Conservation (phyloP, 306 rosid genomes). For the Quercus agrifolia region DNA sequence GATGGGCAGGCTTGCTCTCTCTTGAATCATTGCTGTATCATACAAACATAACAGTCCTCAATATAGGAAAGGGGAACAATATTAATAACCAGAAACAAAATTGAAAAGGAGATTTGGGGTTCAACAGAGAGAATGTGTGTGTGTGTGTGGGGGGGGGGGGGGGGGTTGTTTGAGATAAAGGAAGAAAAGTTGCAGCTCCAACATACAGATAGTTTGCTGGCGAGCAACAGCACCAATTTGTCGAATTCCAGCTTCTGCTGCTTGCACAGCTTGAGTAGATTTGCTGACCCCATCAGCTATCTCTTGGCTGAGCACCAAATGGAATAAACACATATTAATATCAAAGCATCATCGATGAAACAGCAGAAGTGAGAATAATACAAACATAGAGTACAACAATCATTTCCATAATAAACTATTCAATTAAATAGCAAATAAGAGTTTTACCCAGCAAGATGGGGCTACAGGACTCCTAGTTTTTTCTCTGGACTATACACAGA, state of each 20-base stretch:
- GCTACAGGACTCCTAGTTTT: background rate
- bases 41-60: conserved; percentile 11
- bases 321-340: background rate
- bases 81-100: background rate
- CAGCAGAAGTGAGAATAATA: background rate
- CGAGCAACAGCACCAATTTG: conserved; percentile 72
- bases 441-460: background rate
- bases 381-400: background rate
- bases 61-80: background rate
- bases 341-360: background rate
- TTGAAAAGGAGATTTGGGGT: background rate
- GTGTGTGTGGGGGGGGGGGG: too few species aligned
- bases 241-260: conserved; percentile 85
- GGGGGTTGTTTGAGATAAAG: background rate
- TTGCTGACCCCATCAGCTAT: conserved; percentile 81
- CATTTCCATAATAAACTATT: background rate
- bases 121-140: too few species aligned
- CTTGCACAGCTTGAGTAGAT: conserved; percentile 87
- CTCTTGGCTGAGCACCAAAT: conserved; percentile 71
- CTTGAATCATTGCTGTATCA: conserved; percentile 81
- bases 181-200: background rate
- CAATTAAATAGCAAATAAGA: background rate
- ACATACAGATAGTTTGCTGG: conserved; percentile 83
- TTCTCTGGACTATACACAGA: background rate
- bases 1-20: conserved; percentile 80